Conservation (phyloP, 495 filamentous ascomycete genomes). For the Talaromyces ruber region DNA sequence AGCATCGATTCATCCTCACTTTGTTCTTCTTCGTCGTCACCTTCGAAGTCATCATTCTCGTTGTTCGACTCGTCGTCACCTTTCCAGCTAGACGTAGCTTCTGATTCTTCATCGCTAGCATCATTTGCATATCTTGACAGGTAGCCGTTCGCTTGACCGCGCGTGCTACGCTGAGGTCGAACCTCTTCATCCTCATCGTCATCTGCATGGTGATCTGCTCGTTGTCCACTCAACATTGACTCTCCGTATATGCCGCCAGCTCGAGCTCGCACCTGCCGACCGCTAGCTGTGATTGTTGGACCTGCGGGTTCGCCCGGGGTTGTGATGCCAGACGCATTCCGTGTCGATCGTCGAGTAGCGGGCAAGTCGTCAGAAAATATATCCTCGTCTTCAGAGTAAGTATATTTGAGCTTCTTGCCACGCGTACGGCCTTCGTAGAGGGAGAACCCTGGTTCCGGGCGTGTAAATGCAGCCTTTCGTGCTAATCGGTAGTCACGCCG, state of each 20-base stretch:
- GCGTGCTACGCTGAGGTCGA: conserved; percentile 23
- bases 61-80: conserved; percentile 69
- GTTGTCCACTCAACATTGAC: conserved; percentile 48
- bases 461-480: conserved; percentile 78
- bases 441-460: conserved; percentile 84
- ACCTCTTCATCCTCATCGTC: conserved; percentile 19
- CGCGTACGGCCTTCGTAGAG: conserved; percentile 93
- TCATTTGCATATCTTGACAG: conserved; percentile 49
- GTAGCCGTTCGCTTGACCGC: conserved; percentile 31
- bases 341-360: conserved; percentile 59
- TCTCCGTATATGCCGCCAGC: conserved; percentile 77
- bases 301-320: conserved; percentile 60
- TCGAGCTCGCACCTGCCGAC: conserved; percentile 72
- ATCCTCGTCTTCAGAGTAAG: conserved; percentile 85
- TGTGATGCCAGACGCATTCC: conserved; percentile 57
- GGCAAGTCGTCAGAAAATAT: conserved; percentile 62
- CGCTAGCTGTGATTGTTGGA: conserved; percentile 86
- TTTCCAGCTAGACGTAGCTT: conserved; percentile 45
- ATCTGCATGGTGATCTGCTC: conserved; percentile 19
- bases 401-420: conserved; percentile 93
- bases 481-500: conserved; percentile 83
- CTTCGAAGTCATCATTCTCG: conserved; percentile 47
- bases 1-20: conserved; percentile 48
- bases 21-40: conserved; percentile 53
- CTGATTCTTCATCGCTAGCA: conserved; percentile 54